Evolutionary conservation across 2,329 filamentous ascomycete genomes (phyloP), one percentile per base, ranked within the genome.

Genomic region (Pseudogymnoascus sp.): DNA sequence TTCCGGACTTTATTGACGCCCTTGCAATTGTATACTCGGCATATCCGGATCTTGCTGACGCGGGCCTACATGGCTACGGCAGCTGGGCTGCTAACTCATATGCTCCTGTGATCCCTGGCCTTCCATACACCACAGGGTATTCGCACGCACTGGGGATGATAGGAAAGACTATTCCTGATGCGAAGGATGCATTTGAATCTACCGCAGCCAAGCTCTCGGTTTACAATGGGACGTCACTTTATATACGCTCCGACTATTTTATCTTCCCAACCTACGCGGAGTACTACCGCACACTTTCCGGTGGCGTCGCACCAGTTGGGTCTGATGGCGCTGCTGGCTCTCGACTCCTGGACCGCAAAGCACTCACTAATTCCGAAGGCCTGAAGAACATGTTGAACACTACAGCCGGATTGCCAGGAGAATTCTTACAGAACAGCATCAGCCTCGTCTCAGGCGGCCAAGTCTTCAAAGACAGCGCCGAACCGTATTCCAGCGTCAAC

Each of bases 361-460:
- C 70, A 5, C 58, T 72, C 7, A 47, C 63, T 6, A 61, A 68
- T 59, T 63, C 58, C 17, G n/a, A 29, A 17, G 10, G 41, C 3
- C 64, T 72, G 1, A 67, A 66, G 17, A 64, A 66, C 10, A 64
- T 68, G 8, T 64, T 73, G 24, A 69, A 70, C 37, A 61, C 69
- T 21, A 58, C 69, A 29, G 69, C 69, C 39, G 71, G 71, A 4
- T 47, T 37, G 13, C 64, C 67, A 5, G 66, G 67, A 0, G 67
- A 69, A 21, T 64, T 63, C 41, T 63, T 63, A 7, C 63, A 63
- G 39, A 71, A 68, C 37, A 66, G 68, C 17, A 62, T 71, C 7
- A 64, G 68, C 15, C 66, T 73, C 21, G 68, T 72, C 9, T 68
- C 66, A 1, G 71, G 71, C 24, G 71, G 72, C 5, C 65, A 70